Evolutionary conservation across 1,284 basidiomycete genomes (phyloP).

Genomic region (Anthracocystis panici-leucophaei): DNA sequence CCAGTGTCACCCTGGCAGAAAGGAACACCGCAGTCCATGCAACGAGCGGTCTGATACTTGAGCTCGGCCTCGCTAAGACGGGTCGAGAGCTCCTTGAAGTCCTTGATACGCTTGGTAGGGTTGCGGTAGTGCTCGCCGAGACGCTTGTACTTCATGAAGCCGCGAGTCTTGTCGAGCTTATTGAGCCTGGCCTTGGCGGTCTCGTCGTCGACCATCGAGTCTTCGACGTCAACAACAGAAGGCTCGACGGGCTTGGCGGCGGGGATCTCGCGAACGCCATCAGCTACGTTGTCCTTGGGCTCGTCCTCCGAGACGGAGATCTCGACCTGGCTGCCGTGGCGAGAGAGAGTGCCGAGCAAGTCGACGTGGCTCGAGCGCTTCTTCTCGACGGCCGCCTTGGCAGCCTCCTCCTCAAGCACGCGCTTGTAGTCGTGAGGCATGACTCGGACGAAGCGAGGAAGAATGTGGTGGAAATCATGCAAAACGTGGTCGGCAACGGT

Average conservation of each 20-base stretch:
- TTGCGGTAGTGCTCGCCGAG: slow-evolving; percentile 66
- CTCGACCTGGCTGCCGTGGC: slow-evolving; percentile 64
- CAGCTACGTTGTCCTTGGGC: slow-evolving; percentile 44
- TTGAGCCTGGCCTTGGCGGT: slow-evolving; percentile 58
- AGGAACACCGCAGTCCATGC: slow-evolving; percentile 69
- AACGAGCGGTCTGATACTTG: slow-evolving; percentile 68
- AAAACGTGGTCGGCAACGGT: slow-evolving; percentile 65
- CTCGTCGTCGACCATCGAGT: slow-evolving; percentile 68
- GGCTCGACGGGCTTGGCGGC: slow-evolving; percentile 62
- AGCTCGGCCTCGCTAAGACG: slow-evolving; percentile 66
- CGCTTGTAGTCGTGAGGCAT: slow-evolving; percentile 68
- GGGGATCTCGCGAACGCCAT: slow-evolving; percentile 40
- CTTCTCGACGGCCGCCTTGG: slow-evolving; percentile 67
- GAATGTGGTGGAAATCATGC: slow-evolving; percentile 65
- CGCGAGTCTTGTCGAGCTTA: slow-evolving; percentile 68
- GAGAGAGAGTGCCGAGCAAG: slow-evolving; percentile 65
- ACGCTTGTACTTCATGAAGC: slow-evolving; percentile 69
- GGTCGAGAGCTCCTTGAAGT: slow-evolving; percentile 66
- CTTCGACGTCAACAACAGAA: slow-evolving; percentile 63
- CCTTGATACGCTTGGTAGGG: slow-evolving; percentile 63
- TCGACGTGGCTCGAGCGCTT: slow-evolving; percentile 68
- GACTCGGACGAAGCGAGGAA: slow-evolving; percentile 66
- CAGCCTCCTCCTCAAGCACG: slow-evolving; percentile 66
- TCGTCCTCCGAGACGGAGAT: slow-evolving; percentile 51
- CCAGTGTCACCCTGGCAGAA: slow-evolving; percentile 68